Conservation (phyloP, 2,329 filamentous ascomycete species). For the Thelonectria olida region DNA sequence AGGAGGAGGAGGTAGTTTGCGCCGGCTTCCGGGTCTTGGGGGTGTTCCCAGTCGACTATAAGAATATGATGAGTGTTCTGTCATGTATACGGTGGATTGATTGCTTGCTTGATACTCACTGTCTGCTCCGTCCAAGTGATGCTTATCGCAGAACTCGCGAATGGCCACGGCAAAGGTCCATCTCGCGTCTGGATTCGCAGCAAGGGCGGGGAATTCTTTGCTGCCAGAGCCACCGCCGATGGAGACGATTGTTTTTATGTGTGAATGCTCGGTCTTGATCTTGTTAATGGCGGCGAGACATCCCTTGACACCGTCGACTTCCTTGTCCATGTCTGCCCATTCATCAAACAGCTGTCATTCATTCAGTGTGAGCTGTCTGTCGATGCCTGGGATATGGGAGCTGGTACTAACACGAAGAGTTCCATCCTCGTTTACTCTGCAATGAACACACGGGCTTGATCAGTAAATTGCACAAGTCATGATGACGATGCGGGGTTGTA, state of each 20-base stretch:
- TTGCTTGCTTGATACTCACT: slow-evolving; percentile 51
- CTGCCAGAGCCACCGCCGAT: slow-evolving; percentile 73
- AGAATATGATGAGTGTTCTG: neutral
- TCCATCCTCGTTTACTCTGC: slow-evolving; percentile 46
- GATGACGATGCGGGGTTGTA: neutral
- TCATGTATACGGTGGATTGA: no score
- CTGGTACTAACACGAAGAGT: slow-evolving; percentile 43
- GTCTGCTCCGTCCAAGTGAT: slow-evolving; percentile 71
- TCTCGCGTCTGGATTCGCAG: slow-evolving; percentile 56
- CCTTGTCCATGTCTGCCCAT: slow-evolving; percentile 69
- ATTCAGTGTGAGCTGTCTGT: neutral
- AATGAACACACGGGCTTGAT: neutral
- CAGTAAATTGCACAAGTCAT: neutral
- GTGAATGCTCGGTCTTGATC: slow-evolving; percentile 64
- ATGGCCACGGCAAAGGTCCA: slow-evolving; percentile 65
- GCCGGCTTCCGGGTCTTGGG: slow-evolving; percentile 61
- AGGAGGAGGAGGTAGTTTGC: slow-evolving; percentile 67
- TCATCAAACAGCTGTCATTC: slow-evolving; percentile 60
- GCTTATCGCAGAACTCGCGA: slow-evolving; percentile 62
- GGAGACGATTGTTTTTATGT: slow-evolving; percentile 68
- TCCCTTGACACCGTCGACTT: slow-evolving; percentile 66
- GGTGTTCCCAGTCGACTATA: slow-evolving; percentile 76
- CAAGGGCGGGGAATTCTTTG: slow-evolving; percentile 67
- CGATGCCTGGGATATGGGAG: neutral
- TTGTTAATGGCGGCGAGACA: slow-evolving; percentile 68